Percentiles rank a stretch among this genome's conserved stretches.
These are phyloP conservation scores for Fusarium luffae DNA, from an alignment of 2,329 filamentous ascomycete species.

Conservation along the genomic window DNA sequence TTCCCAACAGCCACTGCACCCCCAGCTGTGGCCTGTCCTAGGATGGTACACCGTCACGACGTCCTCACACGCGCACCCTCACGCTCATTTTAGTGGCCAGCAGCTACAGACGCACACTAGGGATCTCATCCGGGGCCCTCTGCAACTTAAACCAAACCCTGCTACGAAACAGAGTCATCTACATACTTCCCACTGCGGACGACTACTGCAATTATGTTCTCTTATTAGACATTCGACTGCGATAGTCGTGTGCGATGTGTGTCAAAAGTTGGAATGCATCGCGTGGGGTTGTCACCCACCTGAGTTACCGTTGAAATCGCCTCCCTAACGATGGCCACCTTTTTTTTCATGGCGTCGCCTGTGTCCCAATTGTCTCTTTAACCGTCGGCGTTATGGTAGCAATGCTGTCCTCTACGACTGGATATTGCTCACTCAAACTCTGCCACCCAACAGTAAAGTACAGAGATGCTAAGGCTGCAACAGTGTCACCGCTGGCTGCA, in stretches of 20 bases:
- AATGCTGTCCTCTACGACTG: conserved; percentile 26
- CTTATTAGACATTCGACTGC: conserved; percentile 7
- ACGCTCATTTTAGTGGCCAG: conserved; percentile 29
- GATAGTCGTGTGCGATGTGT: conserved; percentile 14
- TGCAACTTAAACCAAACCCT: conserved; percentile 8
- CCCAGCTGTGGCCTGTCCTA: conserved; percentile 40
- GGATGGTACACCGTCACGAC: conserved; percentile 35
- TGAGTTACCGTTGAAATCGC: conserved; percentile 10
- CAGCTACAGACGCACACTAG: conserved; percentile 18
- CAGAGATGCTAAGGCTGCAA: conserved; percentile 31
- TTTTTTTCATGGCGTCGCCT: conserved; percentile 27
- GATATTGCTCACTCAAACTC: conserved; percentile 11
- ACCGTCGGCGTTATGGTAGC: conserved; percentile 22
- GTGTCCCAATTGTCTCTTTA: conserved; percentile 35
- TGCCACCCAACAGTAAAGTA: conserved; percentile 32
- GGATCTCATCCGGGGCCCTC: conserved; percentile 37
- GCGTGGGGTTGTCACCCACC: conserved; percentile 25
- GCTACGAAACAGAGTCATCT: conserved; percentile 24
- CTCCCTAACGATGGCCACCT: conserved; percentile 24
- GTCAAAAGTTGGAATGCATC: conserved; percentile 32
- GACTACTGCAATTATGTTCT: not conserved
- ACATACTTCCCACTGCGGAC: not conserved
- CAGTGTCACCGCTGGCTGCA: conserved; percentile 31
- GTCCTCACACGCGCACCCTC: conserved; percentile 38
- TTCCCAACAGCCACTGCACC: conserved; percentile 36